Evolutionary conservation across 306 rosid genomes (phyloP), one percentile per base, ranked within the genome.

Genomic region (Vicia villosa): DNA sequence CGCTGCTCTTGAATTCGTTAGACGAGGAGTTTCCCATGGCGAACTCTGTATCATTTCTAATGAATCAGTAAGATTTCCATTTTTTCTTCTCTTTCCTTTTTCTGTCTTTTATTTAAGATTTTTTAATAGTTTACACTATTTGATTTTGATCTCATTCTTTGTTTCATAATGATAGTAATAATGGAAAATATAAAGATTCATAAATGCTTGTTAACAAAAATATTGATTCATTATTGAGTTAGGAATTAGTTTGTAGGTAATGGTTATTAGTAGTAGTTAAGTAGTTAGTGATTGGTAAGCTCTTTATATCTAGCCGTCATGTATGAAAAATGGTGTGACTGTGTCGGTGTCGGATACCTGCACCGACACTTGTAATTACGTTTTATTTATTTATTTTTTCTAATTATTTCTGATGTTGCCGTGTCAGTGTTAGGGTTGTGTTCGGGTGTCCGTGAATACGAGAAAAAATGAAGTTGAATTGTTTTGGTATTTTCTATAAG

Each of bases 11-110:
- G 97, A 94, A 83, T 91, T 94, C 74, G 79, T 83, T 11, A 84
- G 68, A 45, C 86, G 84, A 75, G 95, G 97, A 2, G 81, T 94
- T 80, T 77, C 95, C 21, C 75, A 73, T 49, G 99, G 99, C 46
- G 97, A 94, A 81, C 99, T 94, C 80, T 94, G 99, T 86, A 94
- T 94, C 19, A 91, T 94, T 72, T 94, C 99, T 45, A 87, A 94
- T 69, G 97, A 94, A 82, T 67, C 96, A 1, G 99, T 91, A 60
- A 75, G 92, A 22, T 12, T 55, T 28, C 36, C 36, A 30, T 30
- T 10, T 32, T 12, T 13, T 38, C 49, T 0, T 0, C 8, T 4
- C 3, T 8, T 16, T 17, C 30, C 17, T 10, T 6, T 24, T 6
- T 17, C 4, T 5, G 34, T 15, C 51, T 59, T 15, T 58, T 60